A percentile compares a stretch with the other conserved stretches of the same genome.
Evolutionary conservation across 306 rosid species (phyloP).

Genomic region (Quercus mongolica): DNA sequence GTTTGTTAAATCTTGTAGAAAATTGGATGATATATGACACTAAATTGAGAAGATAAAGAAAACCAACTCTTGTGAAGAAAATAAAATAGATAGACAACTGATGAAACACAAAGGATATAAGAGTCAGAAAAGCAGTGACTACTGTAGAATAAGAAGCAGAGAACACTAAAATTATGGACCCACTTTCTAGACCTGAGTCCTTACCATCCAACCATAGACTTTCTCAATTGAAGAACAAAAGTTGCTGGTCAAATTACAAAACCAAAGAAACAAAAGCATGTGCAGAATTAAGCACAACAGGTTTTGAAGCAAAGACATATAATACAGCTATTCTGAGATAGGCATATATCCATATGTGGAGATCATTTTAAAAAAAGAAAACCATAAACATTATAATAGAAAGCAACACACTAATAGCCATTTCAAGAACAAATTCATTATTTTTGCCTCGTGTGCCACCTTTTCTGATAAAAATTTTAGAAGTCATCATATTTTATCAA

Average conservation of each 20-base stretch:
- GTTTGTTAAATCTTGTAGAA: not conserved
- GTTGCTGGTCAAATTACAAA: no score
- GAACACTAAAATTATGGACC: not conserved
- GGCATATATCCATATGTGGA: not conserved
- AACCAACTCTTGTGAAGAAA: not conserved
- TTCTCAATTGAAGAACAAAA: no score
- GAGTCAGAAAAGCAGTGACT: not conserved
- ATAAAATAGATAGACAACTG: not conserved
- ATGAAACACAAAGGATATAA: not conserved
- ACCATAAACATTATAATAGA: not conserved
- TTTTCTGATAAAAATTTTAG: not conserved
- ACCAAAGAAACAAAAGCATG: not conserved
- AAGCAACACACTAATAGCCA: not conserved
- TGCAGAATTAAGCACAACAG: not conserved
- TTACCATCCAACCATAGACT: not conserved
- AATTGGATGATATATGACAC: not conserved
- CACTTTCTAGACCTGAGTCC: not conserved
- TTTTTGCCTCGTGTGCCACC: not conserved
- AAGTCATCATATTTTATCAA: not conserved
- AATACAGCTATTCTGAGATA: not conserved
- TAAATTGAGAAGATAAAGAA: not conserved
- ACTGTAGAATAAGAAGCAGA: not conserved
- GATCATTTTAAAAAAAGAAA: no score
- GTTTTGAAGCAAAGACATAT: not conserved
- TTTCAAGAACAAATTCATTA: not conserved